These are phyloP conservation scores for Agrocybe pediades DNA, from an alignment of 768 basidiomycete species.

Conservation along the genomic window DNA sequence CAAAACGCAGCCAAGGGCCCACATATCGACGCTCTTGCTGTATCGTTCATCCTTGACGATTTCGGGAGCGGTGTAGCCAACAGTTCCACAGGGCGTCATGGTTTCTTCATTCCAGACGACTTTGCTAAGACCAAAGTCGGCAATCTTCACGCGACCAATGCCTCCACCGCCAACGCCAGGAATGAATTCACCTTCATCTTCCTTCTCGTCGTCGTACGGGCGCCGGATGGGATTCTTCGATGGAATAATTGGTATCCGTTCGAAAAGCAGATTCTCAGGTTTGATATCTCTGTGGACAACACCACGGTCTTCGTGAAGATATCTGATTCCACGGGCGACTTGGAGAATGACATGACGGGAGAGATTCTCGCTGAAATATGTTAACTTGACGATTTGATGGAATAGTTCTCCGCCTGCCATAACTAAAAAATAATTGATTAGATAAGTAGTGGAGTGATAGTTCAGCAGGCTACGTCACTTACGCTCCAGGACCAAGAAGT, in stretches of 20 bases:
- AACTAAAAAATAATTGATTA: constrained; percentile 45
- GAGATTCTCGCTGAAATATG: constrained; percentile 98
- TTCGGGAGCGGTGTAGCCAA: constrained; percentile 98
- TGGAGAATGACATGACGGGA: constrained; percentile 96
- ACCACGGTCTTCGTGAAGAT: constrained; percentile 96
- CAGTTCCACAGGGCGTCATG: constrained; percentile 99
- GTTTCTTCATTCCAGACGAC: constrained; percentile 99
- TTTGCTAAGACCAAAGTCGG: constrained; percentile 96
- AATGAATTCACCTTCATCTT: constrained; percentile 96
- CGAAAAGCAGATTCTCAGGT: constrained; percentile 95
- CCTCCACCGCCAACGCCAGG: constrained; percentile 94
- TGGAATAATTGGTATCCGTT: constrained; percentile 88
- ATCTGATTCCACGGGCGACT: constrained; percentile 90
- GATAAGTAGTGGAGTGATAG: constrained; percentile 11
- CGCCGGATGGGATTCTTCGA: constrained; percentile 74
- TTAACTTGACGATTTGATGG: constrained; percentile 98
- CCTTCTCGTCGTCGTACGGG: constrained; percentile 97
- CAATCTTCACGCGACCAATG: constrained; percentile 97
- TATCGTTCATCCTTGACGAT: constrained; percentile 99
- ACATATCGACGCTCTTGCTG: constrained; percentile 98
- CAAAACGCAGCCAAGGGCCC: constrained; percentile 98
- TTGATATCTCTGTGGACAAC: constrained; percentile 99
- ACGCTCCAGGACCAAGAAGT: constrained; percentile 93
- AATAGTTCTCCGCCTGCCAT: constrained; percentile 99
- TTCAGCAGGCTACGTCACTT: constrained; percentile 29